phyloP scores from a whole-genome alignment of 2,329 filamentous ascomycete species.

The Hypoxylon sp. region DNA sequence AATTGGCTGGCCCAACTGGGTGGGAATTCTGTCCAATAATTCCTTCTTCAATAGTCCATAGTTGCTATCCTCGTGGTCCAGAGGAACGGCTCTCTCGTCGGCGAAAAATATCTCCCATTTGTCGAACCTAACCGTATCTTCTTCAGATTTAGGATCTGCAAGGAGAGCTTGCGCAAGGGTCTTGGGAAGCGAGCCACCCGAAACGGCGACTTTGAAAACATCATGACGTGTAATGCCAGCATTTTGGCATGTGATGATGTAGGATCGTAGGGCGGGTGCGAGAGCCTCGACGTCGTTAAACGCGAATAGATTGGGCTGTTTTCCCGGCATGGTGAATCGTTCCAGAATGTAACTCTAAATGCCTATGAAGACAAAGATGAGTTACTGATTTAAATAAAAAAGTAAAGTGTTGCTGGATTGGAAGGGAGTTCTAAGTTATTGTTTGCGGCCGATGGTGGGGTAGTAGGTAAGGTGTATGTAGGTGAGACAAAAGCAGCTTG shows the following conservation, averaged over 20 bases:
- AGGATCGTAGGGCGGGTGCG: conserved; percentile 79
- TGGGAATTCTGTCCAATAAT: conserved; percentile 86
- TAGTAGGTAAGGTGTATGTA: too few species aligned
- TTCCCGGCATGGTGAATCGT: conserved; percentile 57
- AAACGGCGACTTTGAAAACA: conserved; percentile 90
- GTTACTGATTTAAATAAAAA: conserved; percentile 7
- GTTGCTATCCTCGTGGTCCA: conserved; percentile 94
- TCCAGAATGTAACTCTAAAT: conserved; percentile 4
- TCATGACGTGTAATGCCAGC: conserved; percentile 81
- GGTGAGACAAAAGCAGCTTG: too few species aligned
- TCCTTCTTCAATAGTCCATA: conserved; percentile 88
- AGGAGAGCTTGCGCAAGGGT: conserved; percentile 87
- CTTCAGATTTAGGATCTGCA: conserved; percentile 55
- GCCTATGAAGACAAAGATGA: conserved; percentile 5
- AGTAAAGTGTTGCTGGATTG: neutral
- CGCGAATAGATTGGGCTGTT: conserved; percentile 78
- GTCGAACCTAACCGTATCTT: conserved; percentile 76
- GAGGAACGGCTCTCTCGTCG: conserved; percentile 92
- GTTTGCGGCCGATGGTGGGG: conserved; percentile 29
- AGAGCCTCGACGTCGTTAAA: conserved; percentile 76
- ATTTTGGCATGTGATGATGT: conserved; percentile 83
- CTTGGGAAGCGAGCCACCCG: conserved; percentile 90
- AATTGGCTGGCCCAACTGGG: conserved; percentile 68
- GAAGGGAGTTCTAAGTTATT: conserved; percentile 18
- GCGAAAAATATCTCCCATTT: conserved; percentile 99